Conservation (phyloP, 768 basidiomycete genomes). For the Tremella yokohamensis region DNA sequence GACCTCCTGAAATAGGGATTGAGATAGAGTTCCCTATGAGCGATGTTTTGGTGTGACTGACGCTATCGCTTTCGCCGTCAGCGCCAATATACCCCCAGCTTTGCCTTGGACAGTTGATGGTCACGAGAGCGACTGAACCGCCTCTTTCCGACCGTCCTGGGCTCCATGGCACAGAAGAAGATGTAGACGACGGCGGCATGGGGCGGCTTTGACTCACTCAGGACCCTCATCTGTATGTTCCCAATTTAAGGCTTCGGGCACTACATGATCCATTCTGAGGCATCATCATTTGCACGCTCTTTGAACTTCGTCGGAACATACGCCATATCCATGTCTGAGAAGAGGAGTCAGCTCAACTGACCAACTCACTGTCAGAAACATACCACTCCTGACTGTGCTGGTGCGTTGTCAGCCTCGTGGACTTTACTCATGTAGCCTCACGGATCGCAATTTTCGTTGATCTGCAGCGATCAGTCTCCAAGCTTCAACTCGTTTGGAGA, state of each 20-base stretch:
- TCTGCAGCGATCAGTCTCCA: conserved; percentile 17
- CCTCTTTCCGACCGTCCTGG: too few relatives aligned
- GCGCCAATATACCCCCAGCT: too few relatives aligned
- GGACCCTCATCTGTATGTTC: conserved; percentile 85
- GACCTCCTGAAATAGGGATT: conserved; percentile 74
- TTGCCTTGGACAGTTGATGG: too few relatives aligned
- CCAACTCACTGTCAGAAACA: background rate
- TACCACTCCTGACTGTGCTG: conserved; percentile 3
- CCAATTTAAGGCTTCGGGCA: conserved; percentile 80
- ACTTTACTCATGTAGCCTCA: conserved; percentile 39
- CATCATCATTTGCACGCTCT: background rate
- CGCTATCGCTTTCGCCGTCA: conserved; percentile 63
- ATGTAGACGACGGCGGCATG: too few relatives aligned
- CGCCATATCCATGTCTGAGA: conserved; percentile 85
- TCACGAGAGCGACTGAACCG: too few relatives aligned
- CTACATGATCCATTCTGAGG: conserved; percentile 68
- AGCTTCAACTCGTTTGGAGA: conserved; percentile 37
- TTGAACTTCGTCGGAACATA: conserved; percentile 8
- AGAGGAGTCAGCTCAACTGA: too few relatives aligned
- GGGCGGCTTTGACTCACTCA: conserved; percentile 60
- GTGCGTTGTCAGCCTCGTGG: background rate
- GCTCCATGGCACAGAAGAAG: too few relatives aligned
- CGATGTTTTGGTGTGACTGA: conserved; percentile 85
- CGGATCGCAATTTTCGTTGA: conserved; percentile 89
- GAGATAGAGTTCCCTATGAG: conserved; percentile 77